Conservation (phyloP, 2,329 filamentous ascomycete species). For the Penicillium hesseltinei region DNA sequence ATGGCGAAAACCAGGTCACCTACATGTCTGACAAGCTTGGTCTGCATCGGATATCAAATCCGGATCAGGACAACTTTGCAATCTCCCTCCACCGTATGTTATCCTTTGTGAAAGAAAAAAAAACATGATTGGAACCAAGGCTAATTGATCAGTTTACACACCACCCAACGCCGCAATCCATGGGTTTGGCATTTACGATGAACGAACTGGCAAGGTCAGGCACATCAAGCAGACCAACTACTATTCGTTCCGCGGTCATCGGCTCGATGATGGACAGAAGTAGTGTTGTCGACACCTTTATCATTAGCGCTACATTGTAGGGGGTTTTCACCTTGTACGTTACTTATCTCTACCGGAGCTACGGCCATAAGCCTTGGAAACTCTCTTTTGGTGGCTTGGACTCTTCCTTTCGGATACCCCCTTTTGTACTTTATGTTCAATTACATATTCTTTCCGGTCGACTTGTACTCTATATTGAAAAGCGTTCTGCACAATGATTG, state of each 20-base stretch:
- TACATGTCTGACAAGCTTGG: slow-evolving; percentile 91
- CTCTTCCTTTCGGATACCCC: neutral
- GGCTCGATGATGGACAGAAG: slow-evolving; percentile 20
- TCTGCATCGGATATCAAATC: slow-evolving; percentile 78
- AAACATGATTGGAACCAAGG: neutral
- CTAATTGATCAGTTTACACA: slow-evolving; percentile 62
- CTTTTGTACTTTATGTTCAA: neutral
- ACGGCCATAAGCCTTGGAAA: neutral
- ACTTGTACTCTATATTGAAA: neutral
- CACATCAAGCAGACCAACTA: slow-evolving; percentile 70
- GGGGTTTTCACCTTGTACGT: neutral
- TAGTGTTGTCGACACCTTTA: neutral
- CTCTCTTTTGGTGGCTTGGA: neutral
- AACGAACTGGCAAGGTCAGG: slow-evolving; percentile 69
- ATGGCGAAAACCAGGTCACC: slow-evolving; percentile 70
- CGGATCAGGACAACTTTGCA: slow-evolving; percentile 67
- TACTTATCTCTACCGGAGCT: neutral
- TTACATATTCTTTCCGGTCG: neutral
- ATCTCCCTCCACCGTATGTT: slow-evolving; percentile 74
- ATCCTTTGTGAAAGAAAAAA: neutral
- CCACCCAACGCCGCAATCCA: slow-evolving; percentile 82
- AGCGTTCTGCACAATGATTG: neutral
- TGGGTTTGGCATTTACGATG: slow-evolving; percentile 80
- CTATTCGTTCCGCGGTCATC: slow-evolving; percentile 60
- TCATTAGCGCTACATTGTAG: neutral